A percentile compares a stretch with the other conserved stretches of the same genome.
These are phyloP conservation scores for Backusella circina DNA, from an alignment of 192 early-diverging fungal genomes.

Conservation along the genomic window DNA sequence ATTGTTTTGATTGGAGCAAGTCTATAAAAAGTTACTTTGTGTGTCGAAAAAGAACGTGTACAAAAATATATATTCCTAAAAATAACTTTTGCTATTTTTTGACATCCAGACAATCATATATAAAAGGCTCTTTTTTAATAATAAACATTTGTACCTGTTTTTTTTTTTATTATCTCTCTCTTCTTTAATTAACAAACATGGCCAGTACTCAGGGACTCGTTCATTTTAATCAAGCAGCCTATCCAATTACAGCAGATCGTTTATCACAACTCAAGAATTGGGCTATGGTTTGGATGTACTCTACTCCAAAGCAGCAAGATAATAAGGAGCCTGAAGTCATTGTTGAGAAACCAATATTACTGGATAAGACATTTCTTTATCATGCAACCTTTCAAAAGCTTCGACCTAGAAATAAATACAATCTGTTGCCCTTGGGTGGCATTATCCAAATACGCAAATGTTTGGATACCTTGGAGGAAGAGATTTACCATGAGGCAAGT, in stretches of 20 bases:
- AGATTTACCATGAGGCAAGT: background rate
- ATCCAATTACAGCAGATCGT: background rate
- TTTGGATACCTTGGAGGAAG: background rate
- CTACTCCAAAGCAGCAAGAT: background rate
- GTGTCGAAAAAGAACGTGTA: background rate
- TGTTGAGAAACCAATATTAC: background rate
- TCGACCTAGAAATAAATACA: background rate
- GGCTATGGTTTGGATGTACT: constrained; percentile 5
- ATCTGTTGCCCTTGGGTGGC: background rate
- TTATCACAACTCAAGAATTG: constrained; percentile 6
- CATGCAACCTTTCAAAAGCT: constrained; percentile 9
- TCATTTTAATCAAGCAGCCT: background rate
- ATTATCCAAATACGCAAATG: constrained; percentile 5
- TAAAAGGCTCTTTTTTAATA: background rate
- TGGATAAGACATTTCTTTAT: background rate
- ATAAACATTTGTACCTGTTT: background rate
- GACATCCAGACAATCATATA: background rate
- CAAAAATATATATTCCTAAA: background rate
- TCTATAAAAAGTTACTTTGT: background rate
- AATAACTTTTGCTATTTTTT: constrained; percentile 7
- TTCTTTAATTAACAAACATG: background rate
- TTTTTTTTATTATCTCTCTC: background rate
- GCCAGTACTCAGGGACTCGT: background rate
- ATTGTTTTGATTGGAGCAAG: background rate
- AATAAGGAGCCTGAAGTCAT: background rate